Base-by-base conservation (phyloP, 306 rosid species). In the Cicer judaicum region DNA sequence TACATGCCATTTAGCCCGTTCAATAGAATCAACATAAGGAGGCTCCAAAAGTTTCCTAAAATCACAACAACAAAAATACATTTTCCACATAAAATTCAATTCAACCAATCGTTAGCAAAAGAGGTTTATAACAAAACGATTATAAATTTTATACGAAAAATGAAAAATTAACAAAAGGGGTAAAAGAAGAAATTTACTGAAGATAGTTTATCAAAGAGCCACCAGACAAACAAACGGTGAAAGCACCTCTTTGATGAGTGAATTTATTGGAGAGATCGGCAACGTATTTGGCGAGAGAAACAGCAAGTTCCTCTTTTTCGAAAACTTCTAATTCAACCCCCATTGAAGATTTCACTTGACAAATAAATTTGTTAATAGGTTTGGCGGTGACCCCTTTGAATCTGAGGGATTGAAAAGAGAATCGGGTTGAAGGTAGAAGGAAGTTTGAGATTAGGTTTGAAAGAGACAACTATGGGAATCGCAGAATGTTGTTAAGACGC, bases 1-100 rank as follows among this genome's bases (percentile, higher is more conserved):
- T 60, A 92, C 89, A 55, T 88, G 97, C 99, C 99, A 94, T 66
- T 82, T 92, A 13, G 78, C 78, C 99, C 99, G 92, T 7, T 94
- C 93, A 78, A 92, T 71, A 13, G 87, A 73, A 74, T 90, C 87
- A 68, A 76, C 60, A 74, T 86, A 87, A 1, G 95, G 99, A 8
- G 91, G 77, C 75, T 92, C 96, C 78, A 81, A n/a, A 16, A 94
- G 57, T 81, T 92, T 92, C 87, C 99, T 92, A 85, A 43, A 64
- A 81, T 44, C n/a, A 44, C 77, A 82, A 52, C 40, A 43, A 24
- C 24, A 24, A 24, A 38, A 24, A 57, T 42, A 64, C 24, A 63
- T 2, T 41, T 13, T n/a, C 42, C 72, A n/a, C 8, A 61, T 36
- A 42, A 49, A 57, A 46, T 49, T 11, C 16, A 34, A 36, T 63